These are phyloP conservation scores for Domatiomyces globalis DNA, from an alignment of 2,329 filamentous ascomycete genomes.

Conservation along the genomic window DNA sequence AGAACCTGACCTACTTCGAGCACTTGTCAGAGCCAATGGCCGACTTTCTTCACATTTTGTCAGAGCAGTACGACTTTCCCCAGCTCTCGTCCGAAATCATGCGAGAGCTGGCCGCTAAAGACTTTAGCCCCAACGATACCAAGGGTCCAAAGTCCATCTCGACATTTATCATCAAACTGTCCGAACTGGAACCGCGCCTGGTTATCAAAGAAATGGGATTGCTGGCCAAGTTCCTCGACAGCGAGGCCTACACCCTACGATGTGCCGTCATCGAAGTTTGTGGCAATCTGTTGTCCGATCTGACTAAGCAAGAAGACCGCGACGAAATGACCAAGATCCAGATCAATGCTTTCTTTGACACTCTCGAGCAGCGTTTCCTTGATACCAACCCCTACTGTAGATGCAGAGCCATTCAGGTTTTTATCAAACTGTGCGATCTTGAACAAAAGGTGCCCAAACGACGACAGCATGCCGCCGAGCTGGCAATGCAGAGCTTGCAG, in stretches of 20 bases:
- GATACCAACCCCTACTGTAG: constrained; percentile 95
- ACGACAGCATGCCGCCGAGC: constrained; percentile 70
- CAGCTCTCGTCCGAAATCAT: constrained; percentile 89
- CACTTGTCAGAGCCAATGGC: constrained; percentile 99
- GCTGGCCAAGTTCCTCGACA: constrained; percentile 86
- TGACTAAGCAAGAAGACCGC: constrained; percentile 81
- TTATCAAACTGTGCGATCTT: constrained; percentile 80
- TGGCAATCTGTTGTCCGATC: constrained; percentile 80
- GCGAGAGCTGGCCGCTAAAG: constrained; percentile 88
- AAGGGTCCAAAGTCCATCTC: constrained; percentile 94
- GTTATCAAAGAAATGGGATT: constrained; percentile 97
- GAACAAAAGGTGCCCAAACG: constrained; percentile 92
- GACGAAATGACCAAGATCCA: constrained; percentile 89
- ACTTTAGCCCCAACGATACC: constrained; percentile 93
- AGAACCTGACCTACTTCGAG: constrained; percentile 96
- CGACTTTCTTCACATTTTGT: constrained; percentile 88
- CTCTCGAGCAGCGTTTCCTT: constrained; percentile 87
- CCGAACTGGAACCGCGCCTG: constrained; percentile 75
- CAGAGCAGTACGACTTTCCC: constrained; percentile 94
- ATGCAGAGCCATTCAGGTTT: constrained; percentile 83
- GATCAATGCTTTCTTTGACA: constrained; percentile 92
- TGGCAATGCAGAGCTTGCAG: constrained; percentile 77
- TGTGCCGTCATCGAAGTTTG: constrained; percentile 94
- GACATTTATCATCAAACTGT: constrained; percentile 81
- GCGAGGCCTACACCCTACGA: constrained; percentile 87